A percentile compares a stretch with the other conserved stretches of the same genome.
These are phyloP conservation scores for Geranium rotundifolium DNA, from an alignment of 345 rosid genomes.

Conservation along the genomic window DNA sequence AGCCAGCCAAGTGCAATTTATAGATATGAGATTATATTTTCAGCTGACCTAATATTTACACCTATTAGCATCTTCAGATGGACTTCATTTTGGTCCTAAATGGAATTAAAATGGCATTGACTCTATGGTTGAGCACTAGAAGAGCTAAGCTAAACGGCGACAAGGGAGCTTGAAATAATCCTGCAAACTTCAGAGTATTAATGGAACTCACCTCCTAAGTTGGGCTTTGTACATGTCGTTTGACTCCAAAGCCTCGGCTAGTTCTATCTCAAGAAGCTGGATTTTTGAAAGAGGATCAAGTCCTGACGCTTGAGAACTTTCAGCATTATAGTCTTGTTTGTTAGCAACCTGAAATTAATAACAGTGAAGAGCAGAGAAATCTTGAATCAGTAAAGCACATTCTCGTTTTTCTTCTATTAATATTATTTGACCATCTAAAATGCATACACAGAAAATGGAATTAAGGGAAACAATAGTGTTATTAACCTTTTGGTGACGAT, in stretches of 20 bases:
- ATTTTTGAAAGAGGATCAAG: constrained; percentile 28
- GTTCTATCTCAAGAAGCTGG: constrained; percentile 34
- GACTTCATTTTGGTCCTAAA: no score
- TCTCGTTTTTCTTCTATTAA: neutral
- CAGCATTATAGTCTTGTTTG: constrained; percentile 6
- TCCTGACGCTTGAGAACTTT: constrained; percentile 11
- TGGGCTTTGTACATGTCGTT: constrained; percentile 41
- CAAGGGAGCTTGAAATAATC: no score
- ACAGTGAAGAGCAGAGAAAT: neutral
- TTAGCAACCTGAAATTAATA: constrained; percentile 18
- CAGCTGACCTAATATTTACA: no score
- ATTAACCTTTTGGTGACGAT: constrained; percentile 7
- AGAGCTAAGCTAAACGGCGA: neutral
- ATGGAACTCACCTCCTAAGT: constrained; percentile 34
- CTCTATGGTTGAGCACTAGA: neutral
- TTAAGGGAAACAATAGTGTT: neutral
- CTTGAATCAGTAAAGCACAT: neutral
- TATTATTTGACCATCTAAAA: neutral
- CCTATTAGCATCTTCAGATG: no score
- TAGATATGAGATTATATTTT: no score
- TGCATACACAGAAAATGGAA: constrained; percentile 1
- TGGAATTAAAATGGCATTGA: neutral
- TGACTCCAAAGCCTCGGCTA: constrained; percentile 49
- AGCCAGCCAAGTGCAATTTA: no score
- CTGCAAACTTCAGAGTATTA: no score